phyloP scores from a whole-genome alignment of 257 asterid species.

The Rehmannia glutinosa region DNA sequence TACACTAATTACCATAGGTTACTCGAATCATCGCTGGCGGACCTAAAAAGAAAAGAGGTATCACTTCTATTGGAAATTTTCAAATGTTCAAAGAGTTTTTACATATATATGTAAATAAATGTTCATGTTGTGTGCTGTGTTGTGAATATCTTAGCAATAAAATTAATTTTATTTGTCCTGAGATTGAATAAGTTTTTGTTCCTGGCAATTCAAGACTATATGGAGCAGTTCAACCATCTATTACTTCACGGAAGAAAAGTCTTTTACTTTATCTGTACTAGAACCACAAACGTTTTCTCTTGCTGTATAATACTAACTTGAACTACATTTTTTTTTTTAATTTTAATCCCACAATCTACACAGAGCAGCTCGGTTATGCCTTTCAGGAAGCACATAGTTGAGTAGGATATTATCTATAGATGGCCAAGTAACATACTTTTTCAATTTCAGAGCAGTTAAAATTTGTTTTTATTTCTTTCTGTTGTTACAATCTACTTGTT shows the following conservation, averaged over 20 bases:
- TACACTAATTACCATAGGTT: constrained; percentile 85
- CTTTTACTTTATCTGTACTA: neutral
- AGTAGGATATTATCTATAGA: neutral
- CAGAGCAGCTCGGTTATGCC: neutral
- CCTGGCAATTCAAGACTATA: no score
- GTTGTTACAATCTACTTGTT: neutral
- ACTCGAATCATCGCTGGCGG: constrained; percentile 78
- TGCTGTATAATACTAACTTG: neutral
- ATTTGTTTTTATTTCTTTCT: neutral
- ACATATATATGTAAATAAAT: no score
- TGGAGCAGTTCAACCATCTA: no score
- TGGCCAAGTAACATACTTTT: neutral
- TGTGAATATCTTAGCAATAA: no score
- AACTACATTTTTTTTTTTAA: neutral
- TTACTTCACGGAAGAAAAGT: no score
- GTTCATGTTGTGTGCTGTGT: no score
- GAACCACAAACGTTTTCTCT: neutral
- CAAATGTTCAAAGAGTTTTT: neutral
- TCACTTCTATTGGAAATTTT: neutral
- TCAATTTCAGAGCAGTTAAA: neutral
- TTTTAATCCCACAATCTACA: neutral
- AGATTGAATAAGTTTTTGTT: no score
- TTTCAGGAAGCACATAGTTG: neutral
- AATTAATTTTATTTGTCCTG: no score
- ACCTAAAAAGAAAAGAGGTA: constrained; percentile 86